Evolutionary conservation across 2,329 filamentous ascomycete genomes (phyloP).

Genomic region (Arthrobotrys sphaeroides): DNA sequence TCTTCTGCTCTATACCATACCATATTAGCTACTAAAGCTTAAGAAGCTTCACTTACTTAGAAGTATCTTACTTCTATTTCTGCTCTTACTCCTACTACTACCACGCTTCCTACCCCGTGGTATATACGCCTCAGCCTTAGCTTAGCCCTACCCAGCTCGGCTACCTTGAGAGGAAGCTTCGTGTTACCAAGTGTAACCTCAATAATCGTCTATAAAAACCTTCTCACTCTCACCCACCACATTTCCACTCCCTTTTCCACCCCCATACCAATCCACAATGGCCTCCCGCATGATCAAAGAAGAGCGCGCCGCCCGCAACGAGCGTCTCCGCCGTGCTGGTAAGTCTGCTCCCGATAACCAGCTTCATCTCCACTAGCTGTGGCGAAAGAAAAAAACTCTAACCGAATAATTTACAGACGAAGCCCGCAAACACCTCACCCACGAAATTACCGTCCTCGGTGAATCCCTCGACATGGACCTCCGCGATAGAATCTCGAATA

Average conservation of each 20-base stretch:
- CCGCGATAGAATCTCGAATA: constrained; percentile 72
- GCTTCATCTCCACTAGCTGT: neutral
- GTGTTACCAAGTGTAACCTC: constrained; percentile 49
- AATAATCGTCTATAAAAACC: constrained; percentile 32
- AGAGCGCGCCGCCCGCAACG: constrained; percentile 58
- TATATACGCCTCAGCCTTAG: neutral
- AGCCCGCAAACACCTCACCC: constrained; percentile 66
- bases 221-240: constrained; percentile 19
- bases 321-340: constrained; percentile 58
- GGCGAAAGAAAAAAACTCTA: constrained; percentile 4
- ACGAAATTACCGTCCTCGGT: constrained; percentile 68
- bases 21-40: neutral
- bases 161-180: constrained; percentile 7
- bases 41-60: constrained; percentile 9
- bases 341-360: constrained; percentile 38
- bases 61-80: constrained; percentile 14
- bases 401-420: constrained; percentile 60
- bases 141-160: neutral
- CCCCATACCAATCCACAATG: constrained; percentile 52
- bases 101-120: neutral
- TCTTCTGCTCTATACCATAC: constrained; percentile 3
- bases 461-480: constrained; percentile 76
- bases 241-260: neutral
- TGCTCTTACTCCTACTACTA: constrained; percentile 14
- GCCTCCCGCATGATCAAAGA: constrained; percentile 59